phyloP scores from a whole-genome alignment of 225 moss, liverwort and hornwort genomes.

The Polytrichum commune region DNA sequence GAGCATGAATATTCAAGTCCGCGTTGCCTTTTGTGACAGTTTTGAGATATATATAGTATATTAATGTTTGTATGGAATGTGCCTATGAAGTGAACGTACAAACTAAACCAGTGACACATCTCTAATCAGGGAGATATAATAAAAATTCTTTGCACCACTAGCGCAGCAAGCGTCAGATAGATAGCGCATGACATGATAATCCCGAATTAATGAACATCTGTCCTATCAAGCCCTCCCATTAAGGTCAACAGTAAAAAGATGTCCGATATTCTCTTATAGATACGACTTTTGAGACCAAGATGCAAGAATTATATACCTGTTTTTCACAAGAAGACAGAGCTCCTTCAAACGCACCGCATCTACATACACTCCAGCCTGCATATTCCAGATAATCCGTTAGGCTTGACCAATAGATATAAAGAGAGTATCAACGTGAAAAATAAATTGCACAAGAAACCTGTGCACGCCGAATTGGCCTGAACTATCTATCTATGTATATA shows the following conservation, averaged over 20 bases:
- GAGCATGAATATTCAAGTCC: too few relatives aligned
- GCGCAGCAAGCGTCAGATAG: neutral
- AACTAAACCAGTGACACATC: too few relatives aligned
- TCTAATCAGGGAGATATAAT: neutral
- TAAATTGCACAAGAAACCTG: neutral
- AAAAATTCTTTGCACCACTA: neutral
- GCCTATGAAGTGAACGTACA: too few relatives aligned
- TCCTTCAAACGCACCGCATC: constrained; percentile 62
- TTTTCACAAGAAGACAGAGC: constrained; percentile 54
- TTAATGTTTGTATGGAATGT: too few relatives aligned
- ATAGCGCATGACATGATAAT: neutral
- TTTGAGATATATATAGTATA: too few relatives aligned
- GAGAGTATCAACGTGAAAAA: neutral
- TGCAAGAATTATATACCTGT: constrained; percentile 40
- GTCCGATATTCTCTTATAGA: neutral
- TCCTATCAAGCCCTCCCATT: neutral
- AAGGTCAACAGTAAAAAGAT: neutral
- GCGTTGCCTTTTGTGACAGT: too few relatives aligned
- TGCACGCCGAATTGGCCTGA: too few relatives aligned
- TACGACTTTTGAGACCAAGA: neutral
- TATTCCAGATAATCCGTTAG: neutral
- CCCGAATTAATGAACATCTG: neutral
- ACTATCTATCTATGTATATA: too few relatives aligned
- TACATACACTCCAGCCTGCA: constrained; percentile 62
- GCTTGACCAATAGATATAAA: neutral